A percentile compares a stretch with the other conserved stretches of the same genome.
These are phyloP conservation scores for Chalciporus chontae DNA, from an alignment of 768 basidiomycete genomes.

Conservation along the genomic window DNA sequence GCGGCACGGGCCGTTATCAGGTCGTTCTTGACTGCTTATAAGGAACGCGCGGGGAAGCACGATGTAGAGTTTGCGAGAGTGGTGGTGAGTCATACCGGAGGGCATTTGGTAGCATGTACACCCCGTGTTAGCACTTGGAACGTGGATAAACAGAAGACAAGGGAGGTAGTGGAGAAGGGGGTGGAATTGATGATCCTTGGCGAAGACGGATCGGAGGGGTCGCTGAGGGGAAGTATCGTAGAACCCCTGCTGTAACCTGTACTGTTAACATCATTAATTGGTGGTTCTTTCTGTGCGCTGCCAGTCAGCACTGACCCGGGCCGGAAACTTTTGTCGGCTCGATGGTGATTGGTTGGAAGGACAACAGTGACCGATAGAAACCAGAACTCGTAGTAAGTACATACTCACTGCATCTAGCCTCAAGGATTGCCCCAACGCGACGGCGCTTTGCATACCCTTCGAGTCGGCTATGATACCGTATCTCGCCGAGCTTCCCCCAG, in stretches of 20 bases:
- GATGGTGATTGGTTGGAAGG: neutral
- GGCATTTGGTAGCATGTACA: conserved; percentile 51
- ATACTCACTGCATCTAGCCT: neutral
- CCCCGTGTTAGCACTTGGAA: conserved; percentile 45
- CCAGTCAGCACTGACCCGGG: neutral
- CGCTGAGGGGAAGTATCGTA: conserved; percentile 29
- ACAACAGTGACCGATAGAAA: neutral
- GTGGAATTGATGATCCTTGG: conserved; percentile 40
- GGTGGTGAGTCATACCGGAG: conserved; percentile 48
- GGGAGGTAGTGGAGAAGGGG: conserved; percentile 50
- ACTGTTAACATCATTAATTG: neutral
- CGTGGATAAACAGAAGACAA: conserved; percentile 43
- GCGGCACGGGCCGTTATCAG: conserved; percentile 36
- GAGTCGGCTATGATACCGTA: conserved; percentile 13
- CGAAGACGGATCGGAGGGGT: conserved; percentile 23
- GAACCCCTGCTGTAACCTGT: conserved; percentile 18
- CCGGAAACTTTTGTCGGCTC: neutral
- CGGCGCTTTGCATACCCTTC: no score
- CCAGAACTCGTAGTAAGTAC: neutral
- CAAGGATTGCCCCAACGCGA: neutral
- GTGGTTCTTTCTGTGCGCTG: neutral
- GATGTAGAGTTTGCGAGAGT: conserved; percentile 31
- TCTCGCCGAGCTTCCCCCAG: conserved; percentile 50
- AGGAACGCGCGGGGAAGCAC: conserved; percentile 14
- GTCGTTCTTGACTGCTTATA: conserved; percentile 48